These are phyloP conservation scores for Aureobasidium namibiae DNA, from an alignment of 2,329 filamentous ascomycete genomes.

Conservation along the genomic window DNA sequence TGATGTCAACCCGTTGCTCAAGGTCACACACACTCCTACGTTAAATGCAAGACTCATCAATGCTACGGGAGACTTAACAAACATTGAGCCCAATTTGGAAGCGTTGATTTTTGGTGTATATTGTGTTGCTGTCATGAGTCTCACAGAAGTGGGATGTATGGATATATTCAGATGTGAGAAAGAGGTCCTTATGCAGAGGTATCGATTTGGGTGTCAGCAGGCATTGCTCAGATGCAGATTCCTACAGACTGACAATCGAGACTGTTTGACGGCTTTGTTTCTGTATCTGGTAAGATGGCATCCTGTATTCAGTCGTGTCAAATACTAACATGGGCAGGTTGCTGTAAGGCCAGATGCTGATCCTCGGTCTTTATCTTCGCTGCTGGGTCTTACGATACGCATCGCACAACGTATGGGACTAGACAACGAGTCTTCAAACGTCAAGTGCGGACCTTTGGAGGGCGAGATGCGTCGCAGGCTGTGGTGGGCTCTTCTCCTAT, in stretches of 20 bases:
- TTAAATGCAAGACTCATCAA: conserved; percentile 58
- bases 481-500: conserved; percentile 64
- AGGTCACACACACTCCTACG: conserved; percentile 63
- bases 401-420: conserved; percentile 61
- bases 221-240: conserved; percentile 37
- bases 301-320: too few relatives aligned
- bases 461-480: conserved; percentile 62
- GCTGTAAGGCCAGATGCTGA: conserved; percentile 52
- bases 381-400: conserved; percentile 58
- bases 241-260: conserved; percentile 33
- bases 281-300: conserved; percentile 40
- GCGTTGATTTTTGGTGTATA: conserved; percentile 60
- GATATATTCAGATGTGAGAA: conserved; percentile 30
- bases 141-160: conserved; percentile 48
- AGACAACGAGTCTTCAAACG: conserved; percentile 52
- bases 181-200: conserved; percentile 31
- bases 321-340: conserved; percentile 32
- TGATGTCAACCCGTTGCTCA: conserved; percentile 66
- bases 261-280: conserved; percentile 44
- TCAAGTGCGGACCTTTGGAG: conserved; percentile 43
- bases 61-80: conserved; percentile 48
- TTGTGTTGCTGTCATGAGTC: conserved; percentile 48
- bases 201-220: conserved; percentile 40
- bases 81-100: conserved; percentile 51
- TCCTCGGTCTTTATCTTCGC: conserved; percentile 51